Percentiles rank a stretch among this genome's conserved stretches.
Evolutionary conservation across 495 filamentous ascomycete species (phyloP).

Genomic region (Penicillium crystallinum): DNA sequence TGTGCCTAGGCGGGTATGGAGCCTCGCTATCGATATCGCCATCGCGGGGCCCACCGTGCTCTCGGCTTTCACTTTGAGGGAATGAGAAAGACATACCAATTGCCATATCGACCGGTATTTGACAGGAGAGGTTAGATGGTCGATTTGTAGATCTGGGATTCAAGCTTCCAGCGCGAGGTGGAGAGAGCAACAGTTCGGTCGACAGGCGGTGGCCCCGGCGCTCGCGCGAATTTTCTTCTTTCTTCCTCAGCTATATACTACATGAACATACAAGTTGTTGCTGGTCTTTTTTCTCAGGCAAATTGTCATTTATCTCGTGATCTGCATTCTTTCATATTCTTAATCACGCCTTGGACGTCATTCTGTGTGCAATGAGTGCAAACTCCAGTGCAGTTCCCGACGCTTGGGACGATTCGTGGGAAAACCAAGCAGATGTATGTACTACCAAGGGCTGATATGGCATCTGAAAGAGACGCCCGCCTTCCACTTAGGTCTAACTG

Average conservation of each 20-base stretch:
- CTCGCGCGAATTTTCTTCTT: constrained; percentile 22
- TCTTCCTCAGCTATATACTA: constrained; percentile 10
- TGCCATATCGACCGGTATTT: constrained; percentile 14
- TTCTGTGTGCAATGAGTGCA: constrained; percentile 46
- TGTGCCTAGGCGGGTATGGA: constrained; percentile 5
- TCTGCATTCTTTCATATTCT: not conserved
- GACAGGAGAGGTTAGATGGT: not conserved
- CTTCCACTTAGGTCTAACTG: not conserved
- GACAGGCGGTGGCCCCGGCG: constrained; percentile 25
- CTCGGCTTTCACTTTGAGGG: not conserved
- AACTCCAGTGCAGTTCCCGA: constrained; percentile 53
- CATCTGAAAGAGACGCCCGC: not conserved
- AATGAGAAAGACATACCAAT: constrained; percentile 14
- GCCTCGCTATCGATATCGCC: constrained; percentile 8
- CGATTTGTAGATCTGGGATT: not conserved
- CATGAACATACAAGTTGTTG: constrained; percentile 8
- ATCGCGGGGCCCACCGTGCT: not conserved
- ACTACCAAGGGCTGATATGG: not conserved
- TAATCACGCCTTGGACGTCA: not conserved
- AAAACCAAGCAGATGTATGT: constrained; percentile 66
- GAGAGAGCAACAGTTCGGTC: constrained; percentile 10
- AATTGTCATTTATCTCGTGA: not conserved
- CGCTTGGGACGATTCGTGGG: constrained; percentile 93
- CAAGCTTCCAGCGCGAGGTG: constrained; percentile 7
- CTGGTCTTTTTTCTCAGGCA: constrained; percentile 2